These are phyloP conservation scores for Colletotrichum sp. DNA, from an alignment of 2,329 filamentous ascomycete genomes.

Conservation along the genomic window DNA sequence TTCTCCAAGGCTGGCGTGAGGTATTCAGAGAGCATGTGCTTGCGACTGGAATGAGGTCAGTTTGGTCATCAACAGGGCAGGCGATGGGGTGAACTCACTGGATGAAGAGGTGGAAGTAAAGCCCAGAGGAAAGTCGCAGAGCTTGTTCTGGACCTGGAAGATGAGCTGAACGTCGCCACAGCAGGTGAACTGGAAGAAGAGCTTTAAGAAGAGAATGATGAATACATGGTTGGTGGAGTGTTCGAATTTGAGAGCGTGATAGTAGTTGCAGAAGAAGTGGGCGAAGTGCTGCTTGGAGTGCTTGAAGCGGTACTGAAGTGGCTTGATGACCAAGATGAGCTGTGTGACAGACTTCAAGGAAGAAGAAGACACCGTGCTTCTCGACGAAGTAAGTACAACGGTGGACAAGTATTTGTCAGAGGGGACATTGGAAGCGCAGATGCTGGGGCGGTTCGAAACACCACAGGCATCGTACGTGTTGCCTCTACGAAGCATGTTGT, in stretches of 20 bases:
- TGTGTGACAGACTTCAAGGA: not conserved
- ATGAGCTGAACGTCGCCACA: not conserved
- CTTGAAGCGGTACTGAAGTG: not conserved
- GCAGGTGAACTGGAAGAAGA: not conserved
- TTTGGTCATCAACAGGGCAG: not conserved
- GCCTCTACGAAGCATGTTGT: slow-evolving; percentile 35
- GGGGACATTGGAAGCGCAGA: slow-evolving; percentile 27
- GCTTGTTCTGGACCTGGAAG: not conserved
- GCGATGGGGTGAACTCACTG: not conserved
- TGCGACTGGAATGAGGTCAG: not conserved
- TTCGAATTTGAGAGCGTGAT: rapidly evolving
- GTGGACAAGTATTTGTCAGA: not conserved
- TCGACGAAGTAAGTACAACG: not conserved
- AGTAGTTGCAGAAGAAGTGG: not conserved
- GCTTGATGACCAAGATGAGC: not conserved
- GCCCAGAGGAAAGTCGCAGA: not conserved
- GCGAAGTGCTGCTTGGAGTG: not conserved
- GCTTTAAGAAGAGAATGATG: not conserved
- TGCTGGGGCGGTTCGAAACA: slow-evolving; percentile 32
- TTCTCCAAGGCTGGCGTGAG: not conserved
- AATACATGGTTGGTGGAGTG: not conserved
- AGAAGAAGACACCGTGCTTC: not conserved
- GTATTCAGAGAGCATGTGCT: not conserved
- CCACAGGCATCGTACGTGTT: slow-evolving; percentile 35
- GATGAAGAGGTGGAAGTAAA: not conserved